Evolutionary conservation across 2,329 filamentous ascomycete genomes (phyloP), one percentile per base, ranked within the genome.

Genomic region (Plenodomus biglobosus): DNA sequence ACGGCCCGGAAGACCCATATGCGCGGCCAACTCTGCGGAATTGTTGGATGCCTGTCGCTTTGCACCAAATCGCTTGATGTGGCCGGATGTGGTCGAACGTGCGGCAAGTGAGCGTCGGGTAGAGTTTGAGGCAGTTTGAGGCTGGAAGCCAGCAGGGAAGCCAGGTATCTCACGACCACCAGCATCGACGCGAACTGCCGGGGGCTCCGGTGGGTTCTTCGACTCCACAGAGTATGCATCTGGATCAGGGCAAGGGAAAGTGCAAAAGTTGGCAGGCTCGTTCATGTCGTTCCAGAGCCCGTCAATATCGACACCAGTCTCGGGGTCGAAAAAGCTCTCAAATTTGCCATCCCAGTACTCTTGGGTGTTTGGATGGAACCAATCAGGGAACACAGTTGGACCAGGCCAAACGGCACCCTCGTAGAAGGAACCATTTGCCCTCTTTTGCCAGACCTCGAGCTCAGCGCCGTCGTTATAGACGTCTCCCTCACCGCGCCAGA

Each of bases 401-500:
- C 88, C 88, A 8, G 88, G 86, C 88, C 88, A 92, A 15, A 92
- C 88, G 19, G 89, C 87, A 13, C 87, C 81, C 51, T 78, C 62
- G 58, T 78, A 84, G 27, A 80, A 65, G 2, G 75, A 76, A 15
- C 79, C 86, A 56, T 90, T 85, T 24, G 66, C 60, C 7, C 50
- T 56, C 53, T 78, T 76, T 24, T 82, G 66, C 68, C 83, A 84
- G 4, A 81, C 68, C 22, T 75, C 79, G 4, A 80, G 72, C 15
- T 80, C 76, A 1, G 81, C 70, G 1, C 87, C 87, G 17, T 83
- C 78, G 44, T 85, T 78, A 69, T 83, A 90, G 0, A 81, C 75
- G 3, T 66, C 61, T 55, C 83, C 84, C 40, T 65, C 56, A 21
- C 57, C 56, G 2, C 58, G 54, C n/a, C 74, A 76, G 2, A 83